Evolutionary conservation across 352 stramenopile species (phyloP), one percentile per base, ranked within the genome.

Genomic region (Peronosclerospora sorghi): DNA sequence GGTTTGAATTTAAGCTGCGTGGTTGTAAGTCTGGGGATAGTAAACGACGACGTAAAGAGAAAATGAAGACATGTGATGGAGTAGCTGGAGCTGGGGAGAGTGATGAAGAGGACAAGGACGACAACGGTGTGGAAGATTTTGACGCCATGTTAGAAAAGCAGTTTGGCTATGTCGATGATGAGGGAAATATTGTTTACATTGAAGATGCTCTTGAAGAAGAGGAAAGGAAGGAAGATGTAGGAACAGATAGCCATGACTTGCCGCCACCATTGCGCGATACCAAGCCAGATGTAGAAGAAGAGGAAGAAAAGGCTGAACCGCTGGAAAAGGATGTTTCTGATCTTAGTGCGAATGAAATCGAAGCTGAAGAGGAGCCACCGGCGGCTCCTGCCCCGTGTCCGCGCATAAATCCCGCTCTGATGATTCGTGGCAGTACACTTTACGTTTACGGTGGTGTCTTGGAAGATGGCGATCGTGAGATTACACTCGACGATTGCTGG

Each of bases 401-500:
- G 6, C 79, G 83, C 4, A 95, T 95, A 48, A 95, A 95, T 38
- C 83, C 83, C 2, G 68, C 79, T 27, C 37, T 95, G 15, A 87
- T 88, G 55, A 84, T 97, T 36, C 71, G 72, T 20, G 79, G 81
- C 15, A 94, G 94, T 51, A 94, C 71, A 2, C 52, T 98, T 7
- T 97, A 94, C 45, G 75, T 98, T 12, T 96, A 96, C 57, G 93
- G 93, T 26, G 93, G 93, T 28, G 73, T 98, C 35, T 63, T 97
- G 3, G 93, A 98, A 32, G 78, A 91, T 32, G 90, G 90, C 17
- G 89, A 98, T 58, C 72, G 91, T 18, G 93, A 97, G 59, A 91
- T 97, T 39, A 98, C 93, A 19, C 60, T 98, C 14, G 93, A 98
- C 57, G 93, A 98, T 59, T 94, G 88, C 49, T 98, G 93, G 93